Percentiles rank a stretch among this genome's conserved stretches.
Conservation (phyloP, 106 monocot species). For the Dendrobium officinale region DNA sequence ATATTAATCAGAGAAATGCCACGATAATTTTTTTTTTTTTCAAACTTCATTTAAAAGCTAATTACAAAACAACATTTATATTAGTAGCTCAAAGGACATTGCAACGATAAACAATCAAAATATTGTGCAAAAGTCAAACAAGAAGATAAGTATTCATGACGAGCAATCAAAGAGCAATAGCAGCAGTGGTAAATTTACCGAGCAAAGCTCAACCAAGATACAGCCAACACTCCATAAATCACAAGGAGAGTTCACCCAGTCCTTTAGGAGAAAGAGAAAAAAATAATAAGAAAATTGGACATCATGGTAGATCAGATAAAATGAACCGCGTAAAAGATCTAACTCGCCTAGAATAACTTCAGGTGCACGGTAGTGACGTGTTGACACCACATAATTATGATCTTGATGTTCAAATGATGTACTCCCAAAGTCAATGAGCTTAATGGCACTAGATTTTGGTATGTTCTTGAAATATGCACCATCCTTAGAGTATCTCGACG, state of each 20-base stretch:
- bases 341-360: constrained; percentile 94
- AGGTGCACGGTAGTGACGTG: constrained; percentile 93
- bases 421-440: constrained; percentile 97
- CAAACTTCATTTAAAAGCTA: neutral
- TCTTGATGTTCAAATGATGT: constrained; percentile 97
- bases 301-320: neutral
- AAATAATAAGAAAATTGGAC: constrained; percentile 8
- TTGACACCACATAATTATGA: constrained; percentile 94
- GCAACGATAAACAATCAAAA: neutral
- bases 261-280: constrained; percentile 39
- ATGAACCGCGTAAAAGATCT: neutral
- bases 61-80: neutral
- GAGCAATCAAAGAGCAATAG: neutral
- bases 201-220: constrained; percentile 93
- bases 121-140: neutral
- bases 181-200: constrained; percentile 42
- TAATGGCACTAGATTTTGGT: constrained; percentile 90
- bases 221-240: constrained; percentile 99
- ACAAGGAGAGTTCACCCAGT: constrained; percentile 90
- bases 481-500: constrained; percentile 42
- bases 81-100: neutral
- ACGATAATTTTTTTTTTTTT: neutral
- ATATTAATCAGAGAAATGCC: neutral
- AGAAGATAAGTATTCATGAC: neutral
- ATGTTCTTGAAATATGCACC: constrained; percentile 55